phyloP scores from a whole-genome alignment of 139 green algal species.

The Chlamydomonas schloesseri region DNA sequence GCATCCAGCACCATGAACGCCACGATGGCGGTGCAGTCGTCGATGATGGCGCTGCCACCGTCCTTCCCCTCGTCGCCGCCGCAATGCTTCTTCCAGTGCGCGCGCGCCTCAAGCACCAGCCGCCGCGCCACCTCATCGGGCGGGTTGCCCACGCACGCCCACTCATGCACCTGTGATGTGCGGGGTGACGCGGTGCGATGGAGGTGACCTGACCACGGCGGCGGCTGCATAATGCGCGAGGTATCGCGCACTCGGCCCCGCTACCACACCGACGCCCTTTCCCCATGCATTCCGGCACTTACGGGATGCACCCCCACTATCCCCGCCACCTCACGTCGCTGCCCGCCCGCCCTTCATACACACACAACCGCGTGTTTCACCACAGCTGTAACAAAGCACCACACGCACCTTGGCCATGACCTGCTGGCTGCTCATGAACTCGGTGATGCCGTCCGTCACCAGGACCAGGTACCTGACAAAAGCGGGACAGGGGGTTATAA shows the following conservation, averaged over 20 bases:
- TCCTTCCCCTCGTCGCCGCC: not conserved
- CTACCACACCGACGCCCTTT: too few relatives aligned
- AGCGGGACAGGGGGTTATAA: too few relatives aligned
- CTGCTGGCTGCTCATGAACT: constrained; percentile 70
- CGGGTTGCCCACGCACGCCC: not conserved
- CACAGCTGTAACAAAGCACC: too few relatives aligned
- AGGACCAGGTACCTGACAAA: constrained; percentile 74
- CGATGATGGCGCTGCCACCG: not conserved
- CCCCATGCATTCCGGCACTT: too few relatives aligned
- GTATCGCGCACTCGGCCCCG: too few relatives aligned
- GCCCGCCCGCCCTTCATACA: too few relatives aligned
- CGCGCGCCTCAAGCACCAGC: constrained; percentile 28
- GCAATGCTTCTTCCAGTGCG: constrained; percentile 5
- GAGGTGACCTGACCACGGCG: too few relatives aligned
- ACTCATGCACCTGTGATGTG: constrained; percentile 61
- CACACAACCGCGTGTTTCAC: too few relatives aligned
- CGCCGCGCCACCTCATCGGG: constrained; percentile 32
- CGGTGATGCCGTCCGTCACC: constrained; percentile 70
- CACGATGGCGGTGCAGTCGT: constrained; percentile 37
- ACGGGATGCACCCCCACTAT: too few relatives aligned
- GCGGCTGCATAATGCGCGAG: too few relatives aligned
- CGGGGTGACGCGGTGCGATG: too few relatives aligned
- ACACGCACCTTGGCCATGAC: constrained; percentile 48
- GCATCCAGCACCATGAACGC: constrained; percentile 29
- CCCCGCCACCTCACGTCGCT: too few relatives aligned